phyloP scores from a whole-genome alignment of 2,329 filamentous ascomycete genomes.

The Alternaria burnsii region DNA sequence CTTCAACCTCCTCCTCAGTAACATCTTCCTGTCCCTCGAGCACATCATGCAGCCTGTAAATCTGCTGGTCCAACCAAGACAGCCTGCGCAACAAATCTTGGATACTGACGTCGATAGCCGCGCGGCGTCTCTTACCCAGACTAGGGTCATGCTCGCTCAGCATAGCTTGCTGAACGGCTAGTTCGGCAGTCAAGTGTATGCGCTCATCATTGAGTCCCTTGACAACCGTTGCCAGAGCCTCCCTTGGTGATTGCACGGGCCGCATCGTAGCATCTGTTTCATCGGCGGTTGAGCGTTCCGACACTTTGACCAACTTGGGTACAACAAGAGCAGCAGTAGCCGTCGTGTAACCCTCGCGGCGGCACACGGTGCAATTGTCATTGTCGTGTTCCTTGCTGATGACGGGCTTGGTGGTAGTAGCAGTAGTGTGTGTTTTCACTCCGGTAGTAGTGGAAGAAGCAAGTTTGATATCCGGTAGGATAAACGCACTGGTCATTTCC shows the following conservation, averaged over 20 bases:
- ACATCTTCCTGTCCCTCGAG: slow-evolving; percentile 75
- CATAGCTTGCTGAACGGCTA: slow-evolving; percentile 66
- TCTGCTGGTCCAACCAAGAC: slow-evolving; percentile 78
- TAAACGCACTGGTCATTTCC: slow-evolving; percentile 71
- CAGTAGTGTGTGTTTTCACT: too few species aligned
- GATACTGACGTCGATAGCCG: slow-evolving; percentile 70
- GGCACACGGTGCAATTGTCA: slow-evolving; percentile 66
- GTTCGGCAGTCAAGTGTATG: slow-evolving; percentile 74
- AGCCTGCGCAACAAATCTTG: slow-evolving; percentile 68
- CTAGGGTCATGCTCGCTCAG: slow-evolving; percentile 69
- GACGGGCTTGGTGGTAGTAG: too few species aligned
- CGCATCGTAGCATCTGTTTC: slow-evolving; percentile 66
- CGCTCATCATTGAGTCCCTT: slow-evolving; percentile 84
- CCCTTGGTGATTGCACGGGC: slow-evolving; percentile 70
- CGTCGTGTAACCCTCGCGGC: slow-evolving; percentile 52
- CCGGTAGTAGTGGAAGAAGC: slow-evolving; percentile 24
- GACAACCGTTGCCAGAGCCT: slow-evolving; percentile 82
- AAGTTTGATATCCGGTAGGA: slow-evolving; percentile 69
- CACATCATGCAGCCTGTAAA: slow-evolving; percentile 85
- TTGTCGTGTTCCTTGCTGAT: slow-evolving; percentile 59
- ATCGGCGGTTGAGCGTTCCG: slow-evolving; percentile 52
- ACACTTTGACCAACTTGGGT: slow-evolving; percentile 61
- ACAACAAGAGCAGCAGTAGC: slow-evolving; percentile 49
- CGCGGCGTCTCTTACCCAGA: slow-evolving; percentile 53
- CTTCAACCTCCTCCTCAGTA: slow-evolving; percentile 53